Conservation (phyloP, 768 basidiomycete species). For the Panellus pusillus region DNA sequence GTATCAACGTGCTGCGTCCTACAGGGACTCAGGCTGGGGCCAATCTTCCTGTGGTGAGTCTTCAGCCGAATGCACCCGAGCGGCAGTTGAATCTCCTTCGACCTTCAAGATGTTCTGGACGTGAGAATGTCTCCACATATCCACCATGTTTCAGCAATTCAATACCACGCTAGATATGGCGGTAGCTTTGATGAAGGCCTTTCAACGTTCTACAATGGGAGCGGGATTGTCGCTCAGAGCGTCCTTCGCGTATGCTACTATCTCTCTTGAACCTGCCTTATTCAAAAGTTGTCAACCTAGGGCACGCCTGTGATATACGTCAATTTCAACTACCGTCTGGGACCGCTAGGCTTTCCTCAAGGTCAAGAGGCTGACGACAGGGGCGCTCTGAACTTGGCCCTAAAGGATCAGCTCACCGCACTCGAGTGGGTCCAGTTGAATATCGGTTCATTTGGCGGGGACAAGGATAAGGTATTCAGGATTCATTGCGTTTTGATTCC, state of each 20-base stretch:
- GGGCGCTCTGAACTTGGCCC: constrained; percentile 39
- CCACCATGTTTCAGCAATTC: not conserved
- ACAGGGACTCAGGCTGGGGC: constrained; percentile 30
- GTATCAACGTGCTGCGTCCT: constrained; percentile 57
- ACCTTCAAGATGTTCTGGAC: constrained; percentile 39
- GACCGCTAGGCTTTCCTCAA: constrained; percentile 44
- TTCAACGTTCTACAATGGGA: constrained; percentile 37
- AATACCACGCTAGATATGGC: constrained; percentile 29
- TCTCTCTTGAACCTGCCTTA: not conserved
- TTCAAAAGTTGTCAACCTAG: constrained; percentile 10
- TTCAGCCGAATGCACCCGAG: not conserved
- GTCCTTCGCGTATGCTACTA: constrained; percentile 9
- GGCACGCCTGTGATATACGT: constrained; percentile 43
- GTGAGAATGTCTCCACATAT: constrained; percentile 23
- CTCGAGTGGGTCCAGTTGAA: constrained; percentile 53
- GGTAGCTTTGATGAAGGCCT: constrained; percentile 44
- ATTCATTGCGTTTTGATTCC: not conserved
- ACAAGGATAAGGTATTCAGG: constrained; percentile 34
- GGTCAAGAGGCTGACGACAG: constrained; percentile 35
- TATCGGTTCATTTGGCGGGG: constrained; percentile 56
- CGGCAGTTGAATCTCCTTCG: not conserved
- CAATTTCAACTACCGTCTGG: constrained; percentile 47
- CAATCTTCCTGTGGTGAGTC: constrained; percentile 35
- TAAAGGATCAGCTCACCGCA: constrained; percentile 40
- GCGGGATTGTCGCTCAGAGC: constrained; percentile 8